These are phyloP conservation scores for Citrus glauca DNA, from an alignment of 345 rosid genomes.

Conservation along the genomic window DNA sequence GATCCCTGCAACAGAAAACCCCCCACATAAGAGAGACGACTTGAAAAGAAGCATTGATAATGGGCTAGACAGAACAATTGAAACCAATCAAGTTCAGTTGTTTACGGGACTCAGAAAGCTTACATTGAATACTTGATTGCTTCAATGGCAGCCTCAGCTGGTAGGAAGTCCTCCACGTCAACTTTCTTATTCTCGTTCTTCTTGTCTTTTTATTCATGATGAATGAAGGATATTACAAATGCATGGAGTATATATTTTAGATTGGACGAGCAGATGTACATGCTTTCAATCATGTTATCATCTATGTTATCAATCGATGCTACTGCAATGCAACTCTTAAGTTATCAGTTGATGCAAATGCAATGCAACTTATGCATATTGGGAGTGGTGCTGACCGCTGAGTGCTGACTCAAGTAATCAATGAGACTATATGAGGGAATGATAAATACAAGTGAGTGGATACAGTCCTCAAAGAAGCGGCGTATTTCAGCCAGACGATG, in stretches of 20 bases:
- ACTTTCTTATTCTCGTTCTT: constrained; percentile 99
- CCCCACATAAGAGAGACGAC: neutral
- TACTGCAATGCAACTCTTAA: no score
- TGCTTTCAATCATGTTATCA: neutral
- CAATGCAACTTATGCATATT: no score
- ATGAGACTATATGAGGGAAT: neutral
- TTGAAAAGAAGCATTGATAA: neutral
- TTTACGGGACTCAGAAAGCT: constrained; percentile 21
- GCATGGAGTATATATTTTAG: neutral
- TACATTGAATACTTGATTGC: constrained; percentile 92
- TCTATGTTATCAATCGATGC: no score
- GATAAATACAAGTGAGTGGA: constrained; percentile 30
- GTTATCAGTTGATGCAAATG: no score
- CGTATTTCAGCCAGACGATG: constrained; percentile 98
- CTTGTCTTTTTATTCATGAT: constrained; percentile 55
- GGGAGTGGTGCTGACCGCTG: no score
- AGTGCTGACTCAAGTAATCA: neutral
- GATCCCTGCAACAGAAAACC: constrained; percentile 70
- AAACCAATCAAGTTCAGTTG: neutral
- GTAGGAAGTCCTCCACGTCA: constrained; percentile 84
- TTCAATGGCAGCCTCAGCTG: constrained; percentile 64
- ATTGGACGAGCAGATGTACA: neutral
- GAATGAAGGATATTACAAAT: constrained; percentile 33
- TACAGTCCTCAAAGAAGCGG: constrained; percentile 99
- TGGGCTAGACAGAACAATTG: neutral